Conservation (phyloP, 1,284 basidiomycete species). For the Laetiporus sulphureus region DNA sequence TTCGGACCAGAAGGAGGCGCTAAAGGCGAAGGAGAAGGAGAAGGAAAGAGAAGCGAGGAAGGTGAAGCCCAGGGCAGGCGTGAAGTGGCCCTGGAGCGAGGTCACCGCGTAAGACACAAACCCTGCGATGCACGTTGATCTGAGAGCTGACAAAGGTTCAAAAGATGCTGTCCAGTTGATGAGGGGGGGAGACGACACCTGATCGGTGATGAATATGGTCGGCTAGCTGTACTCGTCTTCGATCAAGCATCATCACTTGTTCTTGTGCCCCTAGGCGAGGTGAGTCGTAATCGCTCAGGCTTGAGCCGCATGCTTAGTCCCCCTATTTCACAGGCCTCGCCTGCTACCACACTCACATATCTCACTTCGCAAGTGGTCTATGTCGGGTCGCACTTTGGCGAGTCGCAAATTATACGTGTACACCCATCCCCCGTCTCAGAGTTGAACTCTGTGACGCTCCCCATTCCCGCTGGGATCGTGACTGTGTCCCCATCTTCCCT, state of each 20-base stretch:
- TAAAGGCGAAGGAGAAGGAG: slow-evolving; percentile 48
- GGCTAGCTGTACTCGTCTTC: slow-evolving; percentile 59
- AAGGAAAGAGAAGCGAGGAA: slow-evolving; percentile 45
- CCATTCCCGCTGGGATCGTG: slow-evolving; percentile 40
- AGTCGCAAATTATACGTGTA: slow-evolving; percentile 73
- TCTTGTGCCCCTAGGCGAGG: slow-evolving; percentile 69
- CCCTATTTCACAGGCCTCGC: slow-evolving; percentile 65
- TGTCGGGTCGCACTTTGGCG: slow-evolving; percentile 78
- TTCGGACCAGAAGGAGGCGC: slow-evolving; percentile 30
- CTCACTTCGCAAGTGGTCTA: slow-evolving; percentile 73
- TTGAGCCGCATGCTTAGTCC: too few relatives aligned
- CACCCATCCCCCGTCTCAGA: slow-evolving; percentile 36
- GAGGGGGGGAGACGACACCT: slow-evolving; percentile 44
- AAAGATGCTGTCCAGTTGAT: slow-evolving; percentile 46
- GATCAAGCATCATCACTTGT: slow-evolving; percentile 45
- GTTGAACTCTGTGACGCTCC: slow-evolving; percentile 39
- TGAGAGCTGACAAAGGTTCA: slow-evolving; percentile 5
- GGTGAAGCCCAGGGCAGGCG: slow-evolving; percentile 42
- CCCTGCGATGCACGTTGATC: not conserved
- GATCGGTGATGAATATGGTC: slow-evolving; percentile 76
- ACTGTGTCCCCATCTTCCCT: slow-evolving; percentile 31
- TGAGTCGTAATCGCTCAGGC: too few relatives aligned
- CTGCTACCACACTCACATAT: slow-evolving; percentile 72
- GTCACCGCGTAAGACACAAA: slow-evolving; percentile 46
- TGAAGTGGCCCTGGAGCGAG: slow-evolving; percentile 71